Base-by-base conservation (phyloP, 2,329 filamentous ascomycete species). In the Aspergillus versicolor region DNA sequence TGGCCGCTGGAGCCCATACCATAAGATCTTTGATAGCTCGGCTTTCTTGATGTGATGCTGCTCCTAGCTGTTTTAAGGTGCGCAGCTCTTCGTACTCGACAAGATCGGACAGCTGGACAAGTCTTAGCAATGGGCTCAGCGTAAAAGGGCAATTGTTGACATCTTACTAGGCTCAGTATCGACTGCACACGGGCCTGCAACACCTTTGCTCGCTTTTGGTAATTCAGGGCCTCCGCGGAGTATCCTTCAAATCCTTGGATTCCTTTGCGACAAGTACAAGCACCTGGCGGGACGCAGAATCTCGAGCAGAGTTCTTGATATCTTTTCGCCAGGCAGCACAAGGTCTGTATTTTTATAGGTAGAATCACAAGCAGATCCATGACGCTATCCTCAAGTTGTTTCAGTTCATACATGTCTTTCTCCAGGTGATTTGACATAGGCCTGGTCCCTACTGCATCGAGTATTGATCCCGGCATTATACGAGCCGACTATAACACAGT, bases 321-420 rank as follows among this genome's bases (percentile, higher is more conserved):
- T 30, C 44, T 52, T 38, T 56, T 17, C 48, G 8, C 45, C 27
- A 62, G 47, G 12, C 60, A 44, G 7, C 13, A 22, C 12, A 58
- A 51, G 1, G 38, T 58, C 17, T 58, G 21, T 4, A 41, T 30
- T 27, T 52, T 55, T 6, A 51, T 61, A 6, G 53, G 54, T 9
- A 61, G 51, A 21, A 61, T 52, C 4, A 61, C 54, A 7, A 52
- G 40, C 17, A 61, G 34, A 41, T 62, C 58, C 13, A 55, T 60
- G 41, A 58, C 56, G 24, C 53, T 58, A 22, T 60, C 58, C 22
- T 60, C 58, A n/a, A 62, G 34, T 17, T 60, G 47, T 30, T 58
- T 58, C 4, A 60, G 43, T 6, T 42, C 50, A 19, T 60, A 58
- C n/a, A 58, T 49, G 24, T 58, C 54, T 5, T 57, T 46, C 9